These are phyloP conservation scores for Luzula sylvatica DNA, from an alignment of 176 grass and related monocot genomes.

Conservation along the genomic window DNA sequence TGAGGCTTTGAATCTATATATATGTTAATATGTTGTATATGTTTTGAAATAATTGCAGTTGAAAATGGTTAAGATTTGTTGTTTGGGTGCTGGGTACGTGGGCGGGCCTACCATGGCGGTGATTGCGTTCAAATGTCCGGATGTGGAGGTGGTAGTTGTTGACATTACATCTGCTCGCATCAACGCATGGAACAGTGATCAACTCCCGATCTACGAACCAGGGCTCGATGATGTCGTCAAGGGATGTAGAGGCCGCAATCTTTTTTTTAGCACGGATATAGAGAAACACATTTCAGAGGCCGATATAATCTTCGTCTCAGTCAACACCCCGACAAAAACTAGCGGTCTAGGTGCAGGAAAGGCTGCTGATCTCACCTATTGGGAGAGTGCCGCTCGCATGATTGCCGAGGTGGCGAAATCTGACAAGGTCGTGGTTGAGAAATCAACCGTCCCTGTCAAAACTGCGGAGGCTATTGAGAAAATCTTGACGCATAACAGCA, in stretches of 20 bases:
- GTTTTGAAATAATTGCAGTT: slow-evolving; percentile 13
- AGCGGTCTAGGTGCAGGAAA: slow-evolving; percentile 56
- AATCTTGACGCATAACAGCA: slow-evolving; percentile 3
- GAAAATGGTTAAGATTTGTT: slow-evolving; percentile 72
- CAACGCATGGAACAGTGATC: no score
- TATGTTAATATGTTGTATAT: no score
- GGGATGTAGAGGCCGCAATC: slow-evolving; percentile 50
- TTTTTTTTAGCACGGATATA: slow-evolving; percentile 62
- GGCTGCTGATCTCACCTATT: slow-evolving; percentile 43
- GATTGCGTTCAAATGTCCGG: slow-evolving; percentile 56
- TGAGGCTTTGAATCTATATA: no score
- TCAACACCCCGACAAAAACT: slow-evolving; percentile 58
- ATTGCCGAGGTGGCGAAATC: slow-evolving; percentile 13
- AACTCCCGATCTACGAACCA: no score
- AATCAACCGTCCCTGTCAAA: no score
- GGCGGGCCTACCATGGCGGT: slow-evolving; percentile 67
- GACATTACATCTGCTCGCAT: slow-evolving; percentile 41
- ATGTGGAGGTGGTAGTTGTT: slow-evolving; percentile 40
- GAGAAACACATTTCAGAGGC: slow-evolving; percentile 45
- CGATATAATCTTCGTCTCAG: no score
- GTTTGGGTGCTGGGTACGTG: slow-evolving; percentile 58
- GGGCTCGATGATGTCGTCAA: no score
- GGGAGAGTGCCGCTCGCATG: slow-evolving; percentile 12
- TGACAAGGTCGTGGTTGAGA: slow-evolving; percentile 13
- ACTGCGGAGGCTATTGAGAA: slow-evolving; percentile 48